phyloP scores from a whole-genome alignment of 1,284 basidiomycete genomes.

The Apiotrichum gamsii region DNA sequence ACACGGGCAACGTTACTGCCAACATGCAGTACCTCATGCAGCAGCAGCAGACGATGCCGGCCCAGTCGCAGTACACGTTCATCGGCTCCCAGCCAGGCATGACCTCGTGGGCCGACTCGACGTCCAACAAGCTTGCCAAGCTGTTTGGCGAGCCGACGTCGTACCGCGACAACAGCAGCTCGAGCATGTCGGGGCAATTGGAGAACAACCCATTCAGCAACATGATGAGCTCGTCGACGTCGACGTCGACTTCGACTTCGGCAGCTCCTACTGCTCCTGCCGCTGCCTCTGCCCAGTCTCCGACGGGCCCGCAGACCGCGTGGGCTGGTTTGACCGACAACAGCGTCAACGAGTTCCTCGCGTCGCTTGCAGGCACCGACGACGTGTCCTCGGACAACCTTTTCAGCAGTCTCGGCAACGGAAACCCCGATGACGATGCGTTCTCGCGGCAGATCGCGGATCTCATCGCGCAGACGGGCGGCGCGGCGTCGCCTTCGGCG shows the following conservation, averaged over 20 bases:
- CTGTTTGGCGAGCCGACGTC: constrained; percentile 18
- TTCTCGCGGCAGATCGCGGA: constrained; percentile 35
- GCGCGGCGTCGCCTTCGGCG: constrained; percentile 19
- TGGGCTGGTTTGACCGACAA: constrained; percentile 32
- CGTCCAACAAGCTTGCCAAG: constrained; percentile 17
- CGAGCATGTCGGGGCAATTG: no score
- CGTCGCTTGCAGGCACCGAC: constrained; percentile 26
- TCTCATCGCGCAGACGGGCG: constrained; percentile 22
- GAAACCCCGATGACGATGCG: constrained; percentile 25
- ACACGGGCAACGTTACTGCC: not conserved
- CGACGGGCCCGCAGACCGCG: not conserved
- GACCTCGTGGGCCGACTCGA: constrained; percentile 30
- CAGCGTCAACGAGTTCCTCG: constrained; percentile 38
- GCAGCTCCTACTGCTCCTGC: no score
- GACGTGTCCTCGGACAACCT: not conserved
- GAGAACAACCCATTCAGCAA: no score
- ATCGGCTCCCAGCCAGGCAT: constrained; percentile 27
- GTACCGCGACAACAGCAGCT: constrained; percentile 12
- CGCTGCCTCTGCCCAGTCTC: no score
- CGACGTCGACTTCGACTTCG: not conserved
- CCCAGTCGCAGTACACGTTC: constrained; percentile 26
- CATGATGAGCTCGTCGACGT: no score
- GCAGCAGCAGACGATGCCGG: constrained; percentile 4
- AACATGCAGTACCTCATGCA: not conserved
- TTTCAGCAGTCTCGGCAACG: no score